Evolutionary conservation across 2,329 filamentous ascomycete genomes (phyloP), one percentile per base, ranked within the genome.

Genomic region (Nigrograna mackinnonii): DNA sequence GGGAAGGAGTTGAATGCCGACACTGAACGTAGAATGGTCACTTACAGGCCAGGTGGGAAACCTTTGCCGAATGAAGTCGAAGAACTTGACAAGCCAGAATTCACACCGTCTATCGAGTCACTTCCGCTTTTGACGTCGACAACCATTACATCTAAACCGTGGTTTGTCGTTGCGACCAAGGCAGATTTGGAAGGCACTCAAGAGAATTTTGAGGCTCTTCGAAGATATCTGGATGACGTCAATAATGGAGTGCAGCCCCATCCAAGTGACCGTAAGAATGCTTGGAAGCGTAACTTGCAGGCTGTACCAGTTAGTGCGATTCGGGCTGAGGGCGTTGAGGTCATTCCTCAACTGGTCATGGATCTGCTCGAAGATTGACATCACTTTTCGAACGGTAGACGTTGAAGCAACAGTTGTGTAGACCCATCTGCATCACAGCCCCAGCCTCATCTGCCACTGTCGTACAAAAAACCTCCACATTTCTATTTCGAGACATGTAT

Each of bases 101-200:
- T 64, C n/a, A 44, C 60, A n/a, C 44, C 50, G 6, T 47, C 57
- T 3, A 41, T 58, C 7, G 50, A 63, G 31, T 54, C 57, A 31
- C 67, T 82, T 16, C 76, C 73, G 30, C 75, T 71, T 18, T 66
- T 79, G 22, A 67, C 69, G 26, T 71, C 80, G 9, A 77, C 88
- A n/a, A 83, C 86, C 30, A 95, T 97, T 52, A 87, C 88, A n/a
- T 82, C 82, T 22, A 99, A 99, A 72, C 91, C 94, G 1, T 99
- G 94, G 94, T 94, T 95, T 59, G 91, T 96, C 4, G 84, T 96
- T 32, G 92, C 89, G 1, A 96, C 91, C 16, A 97, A 97, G 70
- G 91, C 89, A 1, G 92, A 97, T 65, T 66, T 95, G 41, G 82
- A 85, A 3, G 80, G 79, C 3, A 95, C 94, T 2, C 81, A 91